Conservation (phyloP, 345 rosid species). For the Camelina neglecta region DNA sequence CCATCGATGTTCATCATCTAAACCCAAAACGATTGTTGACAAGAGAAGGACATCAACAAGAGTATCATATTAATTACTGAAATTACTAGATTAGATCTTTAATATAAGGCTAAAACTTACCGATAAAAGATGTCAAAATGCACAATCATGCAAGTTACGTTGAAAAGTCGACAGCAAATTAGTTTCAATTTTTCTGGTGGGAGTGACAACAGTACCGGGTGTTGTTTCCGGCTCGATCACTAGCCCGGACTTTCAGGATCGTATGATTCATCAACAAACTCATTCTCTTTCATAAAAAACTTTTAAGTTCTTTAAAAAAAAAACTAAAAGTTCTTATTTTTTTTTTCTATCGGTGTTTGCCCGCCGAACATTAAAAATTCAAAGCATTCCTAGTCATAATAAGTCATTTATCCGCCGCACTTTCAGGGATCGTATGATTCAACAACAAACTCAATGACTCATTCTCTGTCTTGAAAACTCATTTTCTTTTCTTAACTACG, state of each 20-base stretch:
- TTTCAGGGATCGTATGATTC: background rate
- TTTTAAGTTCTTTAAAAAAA: too few relatives aligned
- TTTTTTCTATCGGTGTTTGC: too few relatives aligned
- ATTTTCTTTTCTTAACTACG: too few relatives aligned
- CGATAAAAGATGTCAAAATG: background rate
- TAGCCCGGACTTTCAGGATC: background rate
- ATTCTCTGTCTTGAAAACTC: too few relatives aligned
- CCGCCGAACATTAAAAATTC: too few relatives aligned
- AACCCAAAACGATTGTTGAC: background rate
- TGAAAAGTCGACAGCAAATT: slow-evolving; percentile 27
- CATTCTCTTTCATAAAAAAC: too few relatives aligned
- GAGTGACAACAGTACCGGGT: slow-evolving; percentile 24
- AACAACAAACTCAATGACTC: background rate
- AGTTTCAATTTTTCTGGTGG: slow-evolving; percentile 22
- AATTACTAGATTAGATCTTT: background rate
- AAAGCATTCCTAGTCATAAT: too few relatives aligned
- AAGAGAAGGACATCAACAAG: background rate
- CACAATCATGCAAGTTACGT: slow-evolving; percentile 4
- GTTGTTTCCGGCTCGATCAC: slow-evolving; percentile 9
- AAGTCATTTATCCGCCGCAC: too few relatives aligned
- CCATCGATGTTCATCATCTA: background rate
- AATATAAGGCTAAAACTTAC: slow-evolving; percentile 16
- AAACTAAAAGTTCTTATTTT: too few relatives aligned
- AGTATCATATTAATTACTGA: background rate
- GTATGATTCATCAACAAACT: background rate